A percentile compares a stretch with the other conserved stretches of the same genome.
Evolutionary conservation across 495 filamentous ascomycete species (phyloP).

Genomic region (Aspergillus olivimuriae): DNA sequence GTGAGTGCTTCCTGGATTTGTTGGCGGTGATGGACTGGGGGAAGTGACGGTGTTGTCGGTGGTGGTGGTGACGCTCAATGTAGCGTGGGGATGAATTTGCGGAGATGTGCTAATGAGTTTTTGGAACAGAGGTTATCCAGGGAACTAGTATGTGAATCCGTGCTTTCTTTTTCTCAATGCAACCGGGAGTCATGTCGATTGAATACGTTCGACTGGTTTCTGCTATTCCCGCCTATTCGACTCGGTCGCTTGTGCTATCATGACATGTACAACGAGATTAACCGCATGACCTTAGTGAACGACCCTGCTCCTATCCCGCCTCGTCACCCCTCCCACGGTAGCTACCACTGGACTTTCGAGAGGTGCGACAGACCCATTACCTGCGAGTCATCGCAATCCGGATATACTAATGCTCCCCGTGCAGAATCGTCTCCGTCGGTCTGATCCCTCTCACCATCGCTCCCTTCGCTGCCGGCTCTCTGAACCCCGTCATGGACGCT

Average conservation of each 20-base stretch:
- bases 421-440: conserved; percentile 65
- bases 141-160: conserved; percentile 61
- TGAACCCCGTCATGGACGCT: conserved; percentile 86
- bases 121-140: conserved; percentile 60
- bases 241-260: background rate
- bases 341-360: conserved; percentile 98
- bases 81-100: background rate
- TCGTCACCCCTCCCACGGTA: conserved; percentile 70
- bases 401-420: no score
- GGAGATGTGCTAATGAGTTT: conserved; percentile 20
- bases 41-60: background rate
- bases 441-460: conserved; percentile 83
- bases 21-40: background rate
- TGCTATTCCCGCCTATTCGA: no score
- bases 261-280: conserved; percentile 8
- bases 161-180: background rate
- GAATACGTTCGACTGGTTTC: no score
- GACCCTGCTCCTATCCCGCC: conserved; percentile 74
- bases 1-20: conserved; percentile 39
- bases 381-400: no score
- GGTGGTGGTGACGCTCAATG: background rate
- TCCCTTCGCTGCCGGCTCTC: conserved; percentile 83
- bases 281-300: conserved; percentile 57
- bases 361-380: no score
- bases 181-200: no score